These are phyloP conservation scores for Cinnamomum micranthum DNA, from an alignment of 164 flowering plant species.

Conservation along the genomic window DNA sequence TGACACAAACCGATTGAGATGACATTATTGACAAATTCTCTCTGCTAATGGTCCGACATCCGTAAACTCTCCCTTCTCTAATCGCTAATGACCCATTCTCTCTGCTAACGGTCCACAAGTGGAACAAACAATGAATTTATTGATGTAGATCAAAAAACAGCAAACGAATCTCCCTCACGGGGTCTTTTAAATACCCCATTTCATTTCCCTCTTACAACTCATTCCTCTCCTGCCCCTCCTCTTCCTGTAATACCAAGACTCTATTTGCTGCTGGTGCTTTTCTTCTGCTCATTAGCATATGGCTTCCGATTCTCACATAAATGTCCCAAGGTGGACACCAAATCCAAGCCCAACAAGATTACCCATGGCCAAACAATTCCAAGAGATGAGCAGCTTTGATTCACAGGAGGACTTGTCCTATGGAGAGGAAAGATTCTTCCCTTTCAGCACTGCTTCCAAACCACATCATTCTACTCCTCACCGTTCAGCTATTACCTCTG, in stretches of 20 bases:
- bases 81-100: too few relatives aligned
- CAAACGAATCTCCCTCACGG: too few relatives aligned
- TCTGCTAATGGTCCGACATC: too few relatives aligned
- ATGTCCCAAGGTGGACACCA: slow-evolving; percentile 9
- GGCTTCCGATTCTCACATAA: not conserved
- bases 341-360: slow-evolving; percentile 12
- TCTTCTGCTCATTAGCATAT: not conserved
- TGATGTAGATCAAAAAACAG: too few relatives aligned
- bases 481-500: not conserved
- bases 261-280: not conserved
- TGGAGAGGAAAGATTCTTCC: not conserved
- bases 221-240: not conserved
- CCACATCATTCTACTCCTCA: not conserved
- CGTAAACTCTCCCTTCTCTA: too few relatives aligned
- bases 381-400: not conserved
- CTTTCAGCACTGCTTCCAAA: not conserved
- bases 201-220: too few relatives aligned
- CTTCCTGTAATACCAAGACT: not conserved
- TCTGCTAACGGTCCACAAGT: too few relatives aligned
- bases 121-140: too few relatives aligned
- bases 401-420: not conserved
- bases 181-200: too few relatives aligned
- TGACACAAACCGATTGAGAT: too few relatives aligned
- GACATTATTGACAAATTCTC: too few relatives aligned
- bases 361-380: not conserved